Evolutionary conservation across 2,329 filamentous ascomycete species (phyloP), one percentile per base, ranked within the genome.

Genomic region (Talaromyces sp.): DNA sequence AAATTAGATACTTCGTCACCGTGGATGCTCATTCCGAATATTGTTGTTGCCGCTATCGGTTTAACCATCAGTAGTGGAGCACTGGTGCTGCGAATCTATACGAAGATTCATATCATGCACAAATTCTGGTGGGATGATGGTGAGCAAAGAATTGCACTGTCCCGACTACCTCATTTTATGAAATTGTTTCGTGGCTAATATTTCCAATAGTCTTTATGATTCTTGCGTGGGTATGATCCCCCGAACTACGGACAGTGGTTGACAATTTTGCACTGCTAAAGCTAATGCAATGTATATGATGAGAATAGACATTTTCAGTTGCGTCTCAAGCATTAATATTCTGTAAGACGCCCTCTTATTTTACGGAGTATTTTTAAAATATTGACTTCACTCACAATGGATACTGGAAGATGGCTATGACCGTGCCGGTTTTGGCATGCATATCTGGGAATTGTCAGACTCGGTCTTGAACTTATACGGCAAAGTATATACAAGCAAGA

Each of bases 61-160:
- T 32, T 54, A 10, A 21, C 35, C 10, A 32, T 55, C 12, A 59
- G 57, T 8, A 59, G 38, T 14, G 54, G 21, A 38, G 54, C 54
- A 27, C 38, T 59, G 11, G 38, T 54, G 48, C 35, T 59, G 29
- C 31, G 62, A 8, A 31, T 64, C 12, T 64, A 64, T 48, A 64
- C 62, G 2, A 65, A 65, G 41, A 41, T 24, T 27, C 21, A 31
- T 3, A 29, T 64, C 35, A 58, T 65, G 57, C 61, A 41, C 32
- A 64, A 57, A 38, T 63, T 65, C 26, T 65, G 64, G 64, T 65
- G 62, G 64, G 62, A 65, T 53, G 64, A 65, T 46, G 58, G 64
- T 65, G 53, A 24, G 51, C 26, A 53, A 3, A 14, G 35, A n/a
- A 7, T n/a, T 17, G n/a, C 26, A 9, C 17, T 19, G 17, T 8